Base-by-base conservation (phyloP, 129 eudicot species). In the Silybum marianum region DNA sequence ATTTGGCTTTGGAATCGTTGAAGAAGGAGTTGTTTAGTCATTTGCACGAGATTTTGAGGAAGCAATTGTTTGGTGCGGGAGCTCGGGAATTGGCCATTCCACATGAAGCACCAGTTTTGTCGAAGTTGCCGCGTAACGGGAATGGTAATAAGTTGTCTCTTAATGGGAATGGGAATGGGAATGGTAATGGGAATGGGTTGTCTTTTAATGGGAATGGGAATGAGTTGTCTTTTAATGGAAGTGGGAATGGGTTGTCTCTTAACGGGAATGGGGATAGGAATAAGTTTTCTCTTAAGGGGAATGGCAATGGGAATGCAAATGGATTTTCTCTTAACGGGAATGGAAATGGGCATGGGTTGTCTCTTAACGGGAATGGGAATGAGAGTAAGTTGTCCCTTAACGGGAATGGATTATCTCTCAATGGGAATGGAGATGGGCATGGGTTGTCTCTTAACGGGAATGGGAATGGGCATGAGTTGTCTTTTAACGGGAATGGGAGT, bases 1-100 rank as follows among this genome's bases (percentile, higher is more conserved):
- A 88, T 74, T 81, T 84, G 89, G 98, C 98, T 3, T 91, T 91
- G 58, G 95, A 94, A 71, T 83, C 87, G n/a, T 84, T 94, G 90
- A 94, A 90, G 85, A 88, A 85, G 30, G 93, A 94, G 81, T 74
- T 94, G 87, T 91, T 91, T 81, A 96, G 97, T 22, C 92, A 90
- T 80, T 81, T 94, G 78, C 97, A 91, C 75, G 87, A 88, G 65
- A 84, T 81, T 18, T 74, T 91, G 85, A 86, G 97, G 90, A 90
- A 87, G 76, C 97, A 91, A 65, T 86, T 91, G 93, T 91, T 94
- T 84, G 93, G 95, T 77, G 78, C 81, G 28, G 73, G 82, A 3
- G 95, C 77, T 83, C 89, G 71, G 80, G 46, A 19, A 3, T 44
- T 10, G 42, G 87, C 79, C 67, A 0, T 28, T 71, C 28, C 38